Conservation (phyloP, 2,329 filamentous ascomycete species). For the Penicillium crustosum region DNA sequence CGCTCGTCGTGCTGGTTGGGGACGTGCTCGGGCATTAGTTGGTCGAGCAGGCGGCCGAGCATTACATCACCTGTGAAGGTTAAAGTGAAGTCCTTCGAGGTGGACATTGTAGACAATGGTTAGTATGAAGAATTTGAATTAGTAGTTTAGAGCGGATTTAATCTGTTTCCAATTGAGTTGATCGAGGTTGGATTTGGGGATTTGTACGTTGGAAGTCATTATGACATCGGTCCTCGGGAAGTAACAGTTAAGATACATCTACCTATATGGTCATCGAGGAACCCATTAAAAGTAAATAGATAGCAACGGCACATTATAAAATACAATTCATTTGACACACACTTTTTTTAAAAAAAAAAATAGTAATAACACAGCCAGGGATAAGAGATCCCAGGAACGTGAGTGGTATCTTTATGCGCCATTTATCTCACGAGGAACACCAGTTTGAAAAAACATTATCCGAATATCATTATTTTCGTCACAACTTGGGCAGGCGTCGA, state of each 20-base stretch:
- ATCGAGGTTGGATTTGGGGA: not conserved
- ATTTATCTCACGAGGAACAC: conserved; percentile 12
- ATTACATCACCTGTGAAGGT: conserved; percentile 43
- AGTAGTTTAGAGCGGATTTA: not conserved
- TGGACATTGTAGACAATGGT: not conserved
- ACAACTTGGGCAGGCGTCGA: conserved; percentile 10
- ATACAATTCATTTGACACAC: conserved; percentile 8
- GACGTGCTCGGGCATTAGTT: conserved; percentile 39
- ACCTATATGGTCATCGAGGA: not conserved
- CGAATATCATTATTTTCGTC: conserved; percentile 25
- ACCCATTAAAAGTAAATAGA: not conserved
- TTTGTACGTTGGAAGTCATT: not conserved
- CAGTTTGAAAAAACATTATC: conserved; percentile 12
- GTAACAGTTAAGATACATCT: not conserved
- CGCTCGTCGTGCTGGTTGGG: conserved; percentile 27
- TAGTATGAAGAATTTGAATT: not conserved
- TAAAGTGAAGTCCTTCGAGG: conserved; percentile 27
- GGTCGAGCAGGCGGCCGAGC: conserved; percentile 45
- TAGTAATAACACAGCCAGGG: conserved; percentile 19
- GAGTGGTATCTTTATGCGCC: conserved; percentile 24
- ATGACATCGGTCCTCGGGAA: not conserved
- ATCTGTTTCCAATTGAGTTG: not conserved
- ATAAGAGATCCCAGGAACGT: conserved; percentile 16
- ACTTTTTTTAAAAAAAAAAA: conserved; percentile 1
- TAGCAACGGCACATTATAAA: conserved; percentile 6